Percentiles rank a stretch among this genome's conserved stretches.
phyloP scores from a whole-genome alignment of 2,329 filamentous ascomycete species.

The Byssoonygena ceratinophila region DNA sequence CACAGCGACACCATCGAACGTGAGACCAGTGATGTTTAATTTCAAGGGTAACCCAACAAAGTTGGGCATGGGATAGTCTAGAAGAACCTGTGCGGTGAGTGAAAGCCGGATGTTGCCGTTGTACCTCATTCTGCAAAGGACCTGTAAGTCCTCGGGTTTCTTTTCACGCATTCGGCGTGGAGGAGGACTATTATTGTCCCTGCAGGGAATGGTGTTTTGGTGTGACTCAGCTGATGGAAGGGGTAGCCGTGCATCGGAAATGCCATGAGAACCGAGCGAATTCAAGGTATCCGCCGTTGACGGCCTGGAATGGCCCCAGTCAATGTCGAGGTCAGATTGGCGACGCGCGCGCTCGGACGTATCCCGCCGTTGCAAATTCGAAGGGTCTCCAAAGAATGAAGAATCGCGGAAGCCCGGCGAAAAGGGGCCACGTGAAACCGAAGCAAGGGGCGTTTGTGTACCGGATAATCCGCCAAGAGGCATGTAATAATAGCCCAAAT shows the following conservation, averaged over 20 bases:
- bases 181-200: constrained; percentile 17
- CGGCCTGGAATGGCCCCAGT: constrained; percentile 31
- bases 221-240: constrained; percentile 2
- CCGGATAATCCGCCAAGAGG: constrained; percentile 41
- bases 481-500: constrained; percentile 35
- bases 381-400: constrained; percentile 1
- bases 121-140: constrained; percentile 84
- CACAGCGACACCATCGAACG: constrained; percentile 90
- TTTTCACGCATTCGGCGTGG: constrained; percentile 56
- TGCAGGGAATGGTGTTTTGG: not conserved
- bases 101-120: constrained; percentile 77
- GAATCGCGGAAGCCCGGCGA: constrained; percentile 21
- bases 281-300: constrained; percentile 33
- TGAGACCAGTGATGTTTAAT: constrained; percentile 86
- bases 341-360: constrained; percentile 15
- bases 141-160: constrained; percentile 76
- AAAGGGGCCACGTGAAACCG: constrained; percentile 37
- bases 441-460: constrained; percentile 39
- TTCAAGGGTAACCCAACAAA: constrained; percentile 94
- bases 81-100: constrained; percentile 84
- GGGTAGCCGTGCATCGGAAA: constrained; percentile 3
- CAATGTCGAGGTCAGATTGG: constrained; percentile 27
- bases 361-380: not conserved
- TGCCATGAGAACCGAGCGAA: not conserved
- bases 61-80: constrained; percentile 97